These are phyloP conservation scores for Aspergillus biplanus DNA, from an alignment of 495 filamentous ascomycete species.

Conservation along the genomic window DNA sequence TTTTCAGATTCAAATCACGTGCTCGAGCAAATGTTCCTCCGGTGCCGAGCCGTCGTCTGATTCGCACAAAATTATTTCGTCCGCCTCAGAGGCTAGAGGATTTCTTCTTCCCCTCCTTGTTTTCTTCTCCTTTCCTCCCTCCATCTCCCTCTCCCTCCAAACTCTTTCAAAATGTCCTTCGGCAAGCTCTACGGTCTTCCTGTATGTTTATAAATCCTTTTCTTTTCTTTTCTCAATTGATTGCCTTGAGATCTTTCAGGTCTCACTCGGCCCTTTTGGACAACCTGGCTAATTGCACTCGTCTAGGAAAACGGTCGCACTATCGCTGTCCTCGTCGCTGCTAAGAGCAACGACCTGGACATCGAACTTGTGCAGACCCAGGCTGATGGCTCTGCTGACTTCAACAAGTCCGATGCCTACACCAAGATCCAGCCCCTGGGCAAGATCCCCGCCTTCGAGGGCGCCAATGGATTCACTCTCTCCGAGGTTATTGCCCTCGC, in stretches of 20 bases:
- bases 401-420: slow-evolving; percentile 67
- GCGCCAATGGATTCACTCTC: slow-evolving; percentile 87
- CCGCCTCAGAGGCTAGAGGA: slow-evolving; percentile 13
- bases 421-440: slow-evolving; percentile 82
- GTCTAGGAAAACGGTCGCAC: slow-evolving; percentile 84
- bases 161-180: slow-evolving; percentile 75
- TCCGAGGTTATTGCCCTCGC: slow-evolving; percentile 92
- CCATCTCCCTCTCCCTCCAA: slow-evolving; percentile 36
- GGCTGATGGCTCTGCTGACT: slow-evolving; percentile 36
- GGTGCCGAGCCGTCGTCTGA: slow-evolving; percentile 36
- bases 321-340: slow-evolving; percentile 83
- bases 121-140: slow-evolving; percentile 35
- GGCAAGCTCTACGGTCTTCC: slow-evolving; percentile 91
- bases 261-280: slow-evolving; percentile 1
- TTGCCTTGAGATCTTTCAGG: slow-evolving; percentile 10
- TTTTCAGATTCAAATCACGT: slow-evolving; percentile 36
- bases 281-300: slow-evolving; percentile 23
- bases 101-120: slow-evolving; percentile 39
- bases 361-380: slow-evolving; percentile 78
- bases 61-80: slow-evolving; percentile 42
- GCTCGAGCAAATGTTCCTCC: slow-evolving; percentile 38
- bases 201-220: slow-evolving; percentile 58
- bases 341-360: slow-evolving; percentile 93
- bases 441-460: slow-evolving; percentile 90
- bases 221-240: slow-evolving; percentile 16